Base-by-base conservation (phyloP, 1,284 basidiomycete genomes). In the Xerocomus nothofagi region DNA sequence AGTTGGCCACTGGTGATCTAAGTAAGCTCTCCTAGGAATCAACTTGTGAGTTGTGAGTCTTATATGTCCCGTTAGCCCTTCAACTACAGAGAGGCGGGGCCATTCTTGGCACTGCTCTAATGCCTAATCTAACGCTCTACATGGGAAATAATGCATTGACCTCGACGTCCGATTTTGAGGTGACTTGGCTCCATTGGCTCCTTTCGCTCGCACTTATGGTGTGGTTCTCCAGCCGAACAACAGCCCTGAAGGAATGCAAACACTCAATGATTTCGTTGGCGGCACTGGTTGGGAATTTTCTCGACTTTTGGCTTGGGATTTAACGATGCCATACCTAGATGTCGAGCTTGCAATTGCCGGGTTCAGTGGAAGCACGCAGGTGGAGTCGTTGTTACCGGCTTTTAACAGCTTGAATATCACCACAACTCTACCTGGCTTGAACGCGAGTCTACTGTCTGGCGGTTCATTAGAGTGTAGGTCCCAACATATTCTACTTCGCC, bases 191-290 rank as follows among this genome's bases (percentile, higher is more conserved):
- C 49, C 12, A 18, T 24, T 29, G 43, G 30, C 32, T 42, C 39
- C 26, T 6, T 18, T 32, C 4, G 20, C 11, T 2, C 18, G 23
- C 21, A 27, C 42, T 41, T 15, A 50, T 30, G 12, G 33, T 54
- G 53, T 43, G 58, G 4, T 43, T 43, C 21, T 62, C 38, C 51
- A 85, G 76, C 77, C 88, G 9, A 89, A 89, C 62, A 71, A 72
- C 27, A 83, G 72, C 47, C 78, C 81, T 0, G 72, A 83, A 59
- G 86, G 86, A 43, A 62, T 73, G 47, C 73, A 85, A 57, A 88
- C 86, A 2, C 71, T 91, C 32, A 79, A 83, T 55, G 79, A 88
- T 37, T 91, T 88, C 61, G 79, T 90, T 38, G 78, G 80, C n/a
- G 74, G 78, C 45, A 76, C 73, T 57, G 78, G 73, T 78, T 60